These are phyloP conservation scores for Striga hermonthica DNA, from an alignment of 305 asterid species.

Conservation along the genomic window DNA sequence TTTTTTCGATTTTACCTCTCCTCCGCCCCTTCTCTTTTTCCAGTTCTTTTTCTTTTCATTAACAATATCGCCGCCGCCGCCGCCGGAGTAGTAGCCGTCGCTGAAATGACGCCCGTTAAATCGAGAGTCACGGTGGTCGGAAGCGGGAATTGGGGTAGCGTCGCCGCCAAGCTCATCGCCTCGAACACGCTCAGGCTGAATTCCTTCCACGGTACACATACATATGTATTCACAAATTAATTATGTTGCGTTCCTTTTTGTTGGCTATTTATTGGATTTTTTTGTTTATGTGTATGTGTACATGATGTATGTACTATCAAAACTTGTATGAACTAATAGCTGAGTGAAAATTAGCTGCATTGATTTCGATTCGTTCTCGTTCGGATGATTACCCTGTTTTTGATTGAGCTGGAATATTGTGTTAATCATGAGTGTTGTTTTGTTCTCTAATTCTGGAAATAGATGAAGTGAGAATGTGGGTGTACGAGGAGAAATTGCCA, in stretches of 20 bases:
- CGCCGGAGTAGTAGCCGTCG: slow-evolving; percentile 9
- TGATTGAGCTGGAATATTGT: too few species aligned
- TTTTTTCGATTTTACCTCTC: too few species aligned
- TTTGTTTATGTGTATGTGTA: not conserved
- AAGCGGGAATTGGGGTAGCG: slow-evolving; percentile 95
- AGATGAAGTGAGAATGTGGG: slow-evolving; percentile 86
- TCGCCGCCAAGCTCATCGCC: slow-evolving; percentile 85
- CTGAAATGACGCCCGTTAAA: slow-evolving; percentile 30
- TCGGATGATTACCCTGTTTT: too few species aligned
- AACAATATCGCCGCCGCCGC: slow-evolving; percentile 15
- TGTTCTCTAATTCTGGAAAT: not conserved
- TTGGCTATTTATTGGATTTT: not conserved
- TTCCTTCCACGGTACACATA: slow-evolving; percentile 56
- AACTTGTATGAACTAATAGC: too few species aligned
- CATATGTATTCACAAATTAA: too few species aligned
- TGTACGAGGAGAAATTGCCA: slow-evolving; percentile 62
- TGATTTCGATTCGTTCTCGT: too few species aligned
- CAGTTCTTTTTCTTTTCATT: too few species aligned
- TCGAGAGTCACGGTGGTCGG: slow-evolving; percentile 79
- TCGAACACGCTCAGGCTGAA: slow-evolving; percentile 56
- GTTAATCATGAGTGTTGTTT: too few species aligned
- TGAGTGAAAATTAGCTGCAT: too few species aligned
- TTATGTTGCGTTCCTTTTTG: not conserved
- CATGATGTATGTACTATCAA: too few species aligned
- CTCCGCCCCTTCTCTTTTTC: too few species aligned